These are phyloP conservation scores for Platismatia glauca DNA, from an alignment of 495 filamentous ascomycete genomes.

Conservation along the genomic window DNA sequence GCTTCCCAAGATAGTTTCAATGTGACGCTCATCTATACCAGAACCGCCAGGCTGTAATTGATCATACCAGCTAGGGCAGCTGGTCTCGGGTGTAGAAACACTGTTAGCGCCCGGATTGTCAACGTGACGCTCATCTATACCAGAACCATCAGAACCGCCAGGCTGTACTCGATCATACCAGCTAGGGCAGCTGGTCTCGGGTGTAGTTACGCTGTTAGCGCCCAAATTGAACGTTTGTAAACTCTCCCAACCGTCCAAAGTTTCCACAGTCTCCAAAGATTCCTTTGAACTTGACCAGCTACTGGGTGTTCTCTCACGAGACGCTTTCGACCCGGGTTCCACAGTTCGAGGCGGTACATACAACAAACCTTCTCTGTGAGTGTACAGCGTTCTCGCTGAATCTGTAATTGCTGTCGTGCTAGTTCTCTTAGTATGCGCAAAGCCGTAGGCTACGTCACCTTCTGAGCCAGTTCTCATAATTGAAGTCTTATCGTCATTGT, in stretches of 20 bases:
- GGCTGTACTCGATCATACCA: not conserved
- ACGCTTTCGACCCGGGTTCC: not conserved
- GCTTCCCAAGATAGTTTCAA: not conserved
- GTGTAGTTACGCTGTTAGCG: not conserved
- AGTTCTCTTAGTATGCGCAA: not conserved
- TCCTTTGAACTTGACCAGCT: not conserved
- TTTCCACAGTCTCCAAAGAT: not conserved
- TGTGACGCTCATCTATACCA: not conserved
- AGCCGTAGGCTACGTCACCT: not conserved
- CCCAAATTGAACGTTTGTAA: no score
- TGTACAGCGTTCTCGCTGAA: constrained; percentile 1
- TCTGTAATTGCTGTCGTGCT: not conserved
- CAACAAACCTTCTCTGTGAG: not conserved
- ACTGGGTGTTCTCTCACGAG: not conserved
- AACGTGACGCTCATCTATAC: not conserved
- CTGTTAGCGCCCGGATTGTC: not conserved
- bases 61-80: not conserved
- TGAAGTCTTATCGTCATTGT: not conserved
- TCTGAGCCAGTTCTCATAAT: not conserved
- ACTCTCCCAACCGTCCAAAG: no score
- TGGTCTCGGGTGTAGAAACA: not conserved
- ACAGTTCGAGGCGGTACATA: no score
- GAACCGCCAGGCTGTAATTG: not conserved
- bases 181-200: not conserved
- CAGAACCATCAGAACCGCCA: not conserved